Evolutionary conservation across 192 early-diverging fungal species (phyloP), one percentile per base, ranked within the genome.

Genomic region (Dissophora ornata): DNA sequence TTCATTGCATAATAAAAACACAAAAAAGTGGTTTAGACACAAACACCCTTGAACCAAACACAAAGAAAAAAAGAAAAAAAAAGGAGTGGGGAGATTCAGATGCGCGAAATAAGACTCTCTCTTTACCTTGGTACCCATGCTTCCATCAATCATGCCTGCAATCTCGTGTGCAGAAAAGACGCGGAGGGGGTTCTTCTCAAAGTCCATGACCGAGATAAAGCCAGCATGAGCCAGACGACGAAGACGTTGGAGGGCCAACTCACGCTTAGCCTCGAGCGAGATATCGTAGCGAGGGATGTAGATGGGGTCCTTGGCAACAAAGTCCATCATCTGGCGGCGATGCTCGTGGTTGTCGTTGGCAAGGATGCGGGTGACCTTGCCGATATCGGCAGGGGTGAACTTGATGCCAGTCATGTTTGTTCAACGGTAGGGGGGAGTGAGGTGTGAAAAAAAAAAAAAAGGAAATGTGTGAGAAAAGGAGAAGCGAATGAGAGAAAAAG

Each of bases 161-260:
- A 91, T 77, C 80, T 93, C 92, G 60, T 93, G 92, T n/a, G 83
- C 90, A 48, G 86, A 80, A 78, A 86, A 87, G 36, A 91, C 66
- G 51, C 90, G 90, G 21, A 91, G 80, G 2, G 90, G 88, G 49
- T 91, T 90, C 59, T 83, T 83, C 51, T 90, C 88, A 84, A 91
- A 91, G 66, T 91, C 90, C 67, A 84, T 73, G 48, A 90, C 85
- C 11, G 85, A 87, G 64, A 89, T 88, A 70, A 83, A 90, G 1
- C 83, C 83, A 28, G 68, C 67, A 25, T 86, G 79, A 13, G 78
- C 85, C 12, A 88, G 55, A 41, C 71, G 67, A 52, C 77, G 66
- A n/a, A 88, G 82, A 46, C 87, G 79, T 55, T 82, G 74, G 19
- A 86, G 80, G 2, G 91, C 89, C 38, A 92, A 61, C 46, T 92